Base-by-base conservation (phyloP, 1,284 basidiomycete genomes). In the Erythrobasidium hasegawianum region DNA sequence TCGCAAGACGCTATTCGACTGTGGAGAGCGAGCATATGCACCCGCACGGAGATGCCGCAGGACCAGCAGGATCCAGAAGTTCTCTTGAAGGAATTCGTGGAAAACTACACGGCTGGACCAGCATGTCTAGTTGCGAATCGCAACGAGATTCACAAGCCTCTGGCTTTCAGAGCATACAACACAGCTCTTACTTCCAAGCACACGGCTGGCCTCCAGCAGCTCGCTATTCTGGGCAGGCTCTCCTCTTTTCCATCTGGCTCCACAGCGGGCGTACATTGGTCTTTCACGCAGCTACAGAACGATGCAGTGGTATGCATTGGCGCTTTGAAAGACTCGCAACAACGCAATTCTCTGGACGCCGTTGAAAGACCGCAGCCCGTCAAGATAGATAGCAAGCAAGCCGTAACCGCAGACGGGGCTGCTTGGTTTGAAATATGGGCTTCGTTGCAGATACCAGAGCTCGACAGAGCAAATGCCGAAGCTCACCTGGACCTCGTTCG, bases 401-500 rank as follows among this genome's bases (percentile, higher is more conserved):
- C 5, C 33, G 11, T 33, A 5, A 33, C 4, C 4, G 33, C 22
- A 47, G 43, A 47, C 16, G 43, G 43, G 7, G 62, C 57, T 26
- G 56, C 40, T 10, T 65, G 55, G 62, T 27, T 65, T 11, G 43
- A 49, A 22, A 13, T 26, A 39, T 65, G 55, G 62, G 39, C 45
- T 11, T 47, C 41, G 33, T 43, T 65, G 20, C 55, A 52, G 7
- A 11, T 65, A 24, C 62, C 62, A 24, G 56, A 52, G 24, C 22
- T 47, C 9, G 29, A 41, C 27, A 33, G 38, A 10, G 29, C 39
- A 13, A 26, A 56, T 26, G 29, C 53, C 16, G 16, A 49, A 2
- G 33, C 41, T 7, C 66, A 68, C 40, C 27, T 68, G 13, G 54
- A 68, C 2, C 59, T 68, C n/a, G 50, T 68, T 27, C 58, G 59